A percentile compares a stretch with the other conserved stretches of the same genome.
phyloP scores from a whole-genome alignment of 202 grass and related monocot species.

The Eragrostis tef region DNA sequence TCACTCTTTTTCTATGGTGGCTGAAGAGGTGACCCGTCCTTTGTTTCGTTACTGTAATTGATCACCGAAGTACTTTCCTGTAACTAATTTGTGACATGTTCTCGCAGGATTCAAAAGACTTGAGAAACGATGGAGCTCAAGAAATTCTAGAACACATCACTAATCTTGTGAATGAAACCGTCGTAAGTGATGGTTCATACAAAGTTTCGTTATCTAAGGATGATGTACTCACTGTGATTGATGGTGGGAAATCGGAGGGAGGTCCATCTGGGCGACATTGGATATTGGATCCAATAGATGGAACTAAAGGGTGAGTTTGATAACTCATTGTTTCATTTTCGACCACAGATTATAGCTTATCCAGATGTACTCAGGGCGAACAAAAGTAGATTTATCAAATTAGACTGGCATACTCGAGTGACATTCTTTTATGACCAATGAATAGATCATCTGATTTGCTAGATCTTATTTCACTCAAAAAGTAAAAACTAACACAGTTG shows the following conservation, averaged over 20 bases:
- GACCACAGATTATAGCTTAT: background rate
- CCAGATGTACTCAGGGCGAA: background rate
- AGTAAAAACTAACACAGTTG: conserved; percentile 20
- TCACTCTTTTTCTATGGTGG: conserved; percentile 71
- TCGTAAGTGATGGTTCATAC: conserved; percentile 63
- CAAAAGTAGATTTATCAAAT: background rate
- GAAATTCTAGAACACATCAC: conserved; percentile 76
- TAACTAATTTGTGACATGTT: conserved; percentile 23
- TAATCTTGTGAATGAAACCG: conserved; percentile 72
- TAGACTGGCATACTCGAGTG: background rate
- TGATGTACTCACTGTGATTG: conserved; percentile 76
- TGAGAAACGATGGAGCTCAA: conserved; percentile 67
- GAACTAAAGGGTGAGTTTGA: conserved; percentile 87
- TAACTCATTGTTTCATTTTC: conserved; percentile 17
- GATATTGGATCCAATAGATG: conserved; percentile 96
- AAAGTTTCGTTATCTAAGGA: conserved; percentile 69
- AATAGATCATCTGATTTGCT: conserved; percentile 16
- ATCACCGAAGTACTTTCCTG: conserved; percentile 7
- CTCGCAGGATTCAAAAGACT: conserved; percentile 74
- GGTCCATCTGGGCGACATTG: conserved; percentile 81
- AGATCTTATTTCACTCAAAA: background rate
- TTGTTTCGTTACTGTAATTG: background rate
- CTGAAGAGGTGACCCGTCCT: conserved; percentile 71
- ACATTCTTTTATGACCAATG: background rate
- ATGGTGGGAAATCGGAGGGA: conserved; percentile 82